Evolutionary conservation across 345 rosid species (phyloP), one percentile per base, ranked within the genome.

Genomic region (Gossypium mustelinum): DNA sequence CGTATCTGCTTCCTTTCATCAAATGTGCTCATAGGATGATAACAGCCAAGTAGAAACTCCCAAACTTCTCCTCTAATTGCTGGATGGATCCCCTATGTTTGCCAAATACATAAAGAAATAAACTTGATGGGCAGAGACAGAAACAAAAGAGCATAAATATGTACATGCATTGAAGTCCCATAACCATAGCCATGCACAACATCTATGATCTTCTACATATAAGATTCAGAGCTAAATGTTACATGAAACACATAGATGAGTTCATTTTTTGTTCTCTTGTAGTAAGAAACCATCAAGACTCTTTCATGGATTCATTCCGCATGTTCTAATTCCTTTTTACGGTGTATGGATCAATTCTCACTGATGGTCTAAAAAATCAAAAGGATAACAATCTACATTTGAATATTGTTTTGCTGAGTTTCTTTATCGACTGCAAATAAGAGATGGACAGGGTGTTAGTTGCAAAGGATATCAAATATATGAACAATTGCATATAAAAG

Each of bases 11-110:
- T 97, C 81, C 99, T 88, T 79, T 96, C 98, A 7, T 87, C 94
- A 50, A 87, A 96, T 64, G 98, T 87, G 75, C 99, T 96, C 81
- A 75, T 87, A 76, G 97, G 90, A 77, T 89, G 95, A 92, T 83
- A 96, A 84, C 99, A 96, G 25, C 93, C 94, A 68, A 96, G 97
- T 48, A 96, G 81, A 80, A 96, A 92, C 77, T 96, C 99, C 99
- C 98, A 96, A 17, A 96, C 99, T 89, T 96, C 99, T 78, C 97
- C 99, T 89, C 99, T 92, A 76, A 96, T 96, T 39, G 92, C 80
- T 77, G 99, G 99, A 88, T 96, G 98, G 68, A 96, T 82, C 69
- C 97, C 98, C 99, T 96, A 75, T 18, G 71, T 24, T 59, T 66
- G 22, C 50, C 69, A 64, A 14, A 14, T 45, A 41, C 61, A 47